Base-by-base conservation (phyloP, 2,329 filamentous ascomycete species). In the Aspergillus viridinutans region DNA sequence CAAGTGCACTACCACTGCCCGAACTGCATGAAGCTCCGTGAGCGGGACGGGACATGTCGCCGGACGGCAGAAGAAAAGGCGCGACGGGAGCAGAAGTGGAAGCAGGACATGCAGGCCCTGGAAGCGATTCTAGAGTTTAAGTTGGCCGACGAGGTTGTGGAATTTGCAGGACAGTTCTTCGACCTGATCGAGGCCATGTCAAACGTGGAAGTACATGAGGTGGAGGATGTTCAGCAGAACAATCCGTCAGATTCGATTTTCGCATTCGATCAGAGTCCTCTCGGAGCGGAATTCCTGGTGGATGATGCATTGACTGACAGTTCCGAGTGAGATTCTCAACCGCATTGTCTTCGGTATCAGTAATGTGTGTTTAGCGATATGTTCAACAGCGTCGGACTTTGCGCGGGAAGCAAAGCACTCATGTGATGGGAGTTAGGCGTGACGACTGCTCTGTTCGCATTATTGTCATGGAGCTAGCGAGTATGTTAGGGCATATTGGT, bases 1-100 rank as follows among this genome's bases (percentile, higher is more conserved):
- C 68, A 74, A 50, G 65, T 69, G 28, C 74, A 78, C 59, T 78
- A 78, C 55, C 61, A 72, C 38, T 78, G 76, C 57, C 76, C 75
- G 4, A 78, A 78, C 61, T 78, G 76, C 61, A 64, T 71, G 53
- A 70, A 69, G 53, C 56, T 71, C n/a, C 69, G 69, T 51, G 72
- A 74, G 53, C 69, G 66, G 45, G 75, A 76, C 49, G 73, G 73
- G 2, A 70, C 67, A 6, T 77, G 75, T 56, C 74, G 73, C 25
- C 72, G 72, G 14, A 58, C 67, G 26, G 70, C 69, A 43, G 75
- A 76, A 52, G 75, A 76, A 55, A 70, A 70, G 55, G 69, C 69
- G 1, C 71, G 66, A 53, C 69, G 67, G 38, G 73, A 76, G 55
- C 69, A 71, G 52, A 74, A 74, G 55, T 74, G 73, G 68, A 74